A percentile compares a stretch with the other conserved stretches of the same genome.
Evolutionary conservation across 495 filamentous ascomycete species (phyloP).

Genomic region (Echria macrotheca): DNA sequence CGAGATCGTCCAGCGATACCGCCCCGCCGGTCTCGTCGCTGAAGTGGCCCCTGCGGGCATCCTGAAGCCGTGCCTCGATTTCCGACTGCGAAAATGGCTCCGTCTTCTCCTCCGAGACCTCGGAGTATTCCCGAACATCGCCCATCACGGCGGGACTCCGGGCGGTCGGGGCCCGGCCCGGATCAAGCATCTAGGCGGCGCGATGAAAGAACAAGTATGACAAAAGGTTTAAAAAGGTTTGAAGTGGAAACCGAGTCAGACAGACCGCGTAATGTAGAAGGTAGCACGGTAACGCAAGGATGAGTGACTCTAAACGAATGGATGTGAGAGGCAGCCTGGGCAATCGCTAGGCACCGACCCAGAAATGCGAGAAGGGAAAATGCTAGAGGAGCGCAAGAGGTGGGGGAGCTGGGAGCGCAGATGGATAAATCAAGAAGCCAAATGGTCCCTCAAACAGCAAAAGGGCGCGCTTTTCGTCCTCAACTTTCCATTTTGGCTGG

Average conservation of each 20-base stretch:
- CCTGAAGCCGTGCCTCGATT: conserved; percentile 29
- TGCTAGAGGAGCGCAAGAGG: conserved; percentile 4
- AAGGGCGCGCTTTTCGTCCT: conserved; percentile 6
- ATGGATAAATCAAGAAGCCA: conserved; percentile 12
- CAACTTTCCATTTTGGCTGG: conserved; percentile 17
- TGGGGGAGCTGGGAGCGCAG: conserved; percentile 9
- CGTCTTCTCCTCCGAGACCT: conserved; percentile 44
- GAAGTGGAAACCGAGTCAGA: no score
- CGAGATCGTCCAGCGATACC: conserved; percentile 39
- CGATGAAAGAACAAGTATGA: not conserved
- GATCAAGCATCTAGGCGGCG: not conserved
- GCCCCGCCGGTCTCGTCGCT: conserved; percentile 27
- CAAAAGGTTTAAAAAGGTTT: not conserved
- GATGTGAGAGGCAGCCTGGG: not conserved
- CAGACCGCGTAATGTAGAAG: no score
- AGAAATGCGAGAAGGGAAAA: conserved; percentile 1
- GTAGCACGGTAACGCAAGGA: not conserved
- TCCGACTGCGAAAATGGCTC: conserved; percentile 47
- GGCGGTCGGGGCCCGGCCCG: not conserved
- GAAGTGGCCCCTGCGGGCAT: conserved; percentile 29
- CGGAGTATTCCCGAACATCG: conserved; percentile 29
- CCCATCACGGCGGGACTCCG: conserved; percentile 25
- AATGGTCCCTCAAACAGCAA: conserved; percentile 9
- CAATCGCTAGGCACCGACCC: conserved; percentile 7
- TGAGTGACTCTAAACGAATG: conserved; percentile 9